A percentile compares a stretch with the other conserved stretches of the same genome.
Evolutionary conservation across 371 early-diverging fungal genomes (phyloP).

Genomic region (Syncephalastrum sp.): DNA sequence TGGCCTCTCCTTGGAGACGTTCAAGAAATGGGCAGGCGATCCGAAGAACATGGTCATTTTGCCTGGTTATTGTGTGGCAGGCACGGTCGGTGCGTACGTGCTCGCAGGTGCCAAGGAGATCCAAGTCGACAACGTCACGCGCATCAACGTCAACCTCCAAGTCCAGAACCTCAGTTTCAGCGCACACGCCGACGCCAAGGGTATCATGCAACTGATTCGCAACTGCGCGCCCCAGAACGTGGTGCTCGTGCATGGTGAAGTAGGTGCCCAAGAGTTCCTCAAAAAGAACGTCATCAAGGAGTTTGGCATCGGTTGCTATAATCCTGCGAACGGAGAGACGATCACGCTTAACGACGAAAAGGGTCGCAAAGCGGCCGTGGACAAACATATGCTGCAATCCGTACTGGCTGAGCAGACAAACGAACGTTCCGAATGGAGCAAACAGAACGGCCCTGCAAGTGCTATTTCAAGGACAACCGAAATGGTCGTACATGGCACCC

Average conservation of each 20-base stretch:
- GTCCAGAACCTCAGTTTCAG: conserved; percentile 97
- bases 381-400: too few relatives aligned
- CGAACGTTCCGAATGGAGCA: too few relatives aligned
- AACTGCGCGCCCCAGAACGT: conserved; percentile 94
- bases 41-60: conserved; percentile 91
- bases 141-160: conserved; percentile 84
- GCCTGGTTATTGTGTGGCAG: conserved; percentile 93
- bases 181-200: conserved; percentile 99
- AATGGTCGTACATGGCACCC: too few relatives aligned
- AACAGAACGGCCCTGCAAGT: too few relatives aligned
- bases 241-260: conserved; percentile 99
- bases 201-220: conserved; percentile 95
- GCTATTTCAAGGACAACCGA: too few relatives aligned
- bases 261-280: conserved; percentile 85
- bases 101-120: conserved; percentile 86
- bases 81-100: conserved; percentile 95
- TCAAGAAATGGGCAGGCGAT: conserved; percentile 88
- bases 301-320: conserved; percentile 81
- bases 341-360: too few relatives aligned
- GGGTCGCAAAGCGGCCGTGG: too few relatives aligned
- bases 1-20: conserved; percentile 82
- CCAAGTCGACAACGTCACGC: conserved; percentile 73
- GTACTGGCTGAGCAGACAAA: too few relatives aligned
- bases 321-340: conserved; percentile 83
- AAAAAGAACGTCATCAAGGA: conserved; percentile 83